A percentile compares a stretch with the other conserved stretches of the same genome.
These are phyloP conservation scores for Sarocladiaceae sp. DNA, from an alignment of 2,329 filamentous ascomycete genomes.

Conservation along the genomic window DNA sequence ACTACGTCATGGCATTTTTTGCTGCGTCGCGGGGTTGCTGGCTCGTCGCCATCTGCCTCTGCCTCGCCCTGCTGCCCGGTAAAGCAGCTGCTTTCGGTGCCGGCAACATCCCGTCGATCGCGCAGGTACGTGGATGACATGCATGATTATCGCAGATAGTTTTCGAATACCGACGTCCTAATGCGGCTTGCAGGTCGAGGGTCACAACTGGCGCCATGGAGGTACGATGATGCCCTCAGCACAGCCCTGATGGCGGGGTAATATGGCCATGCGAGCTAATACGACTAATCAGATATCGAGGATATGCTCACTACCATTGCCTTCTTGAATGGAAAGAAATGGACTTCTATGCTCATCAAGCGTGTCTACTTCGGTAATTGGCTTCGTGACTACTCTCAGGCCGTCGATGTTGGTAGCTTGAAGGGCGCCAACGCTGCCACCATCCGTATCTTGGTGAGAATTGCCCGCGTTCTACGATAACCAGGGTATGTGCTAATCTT, in stretches of 20 bases:
- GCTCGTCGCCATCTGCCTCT: conserved; percentile 48
- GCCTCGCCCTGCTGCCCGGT: conserved; percentile 54
- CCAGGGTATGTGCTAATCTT: too few species aligned
- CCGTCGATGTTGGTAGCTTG: conserved; percentile 74
- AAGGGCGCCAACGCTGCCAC: conserved; percentile 76
- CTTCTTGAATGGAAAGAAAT: conserved; percentile 78
- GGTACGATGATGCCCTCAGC: conserved; percentile 30
- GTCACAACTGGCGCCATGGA: conserved; percentile 67
- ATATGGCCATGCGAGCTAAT: background rate
- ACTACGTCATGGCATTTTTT: conserved; percentile 40
- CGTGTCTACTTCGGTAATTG: conserved; percentile 84
- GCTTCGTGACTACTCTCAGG: conserved; percentile 81
- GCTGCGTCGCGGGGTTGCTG: conserved; percentile 42
- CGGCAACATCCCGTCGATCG: conserved; percentile 66
- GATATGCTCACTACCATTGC: conserved; percentile 75
- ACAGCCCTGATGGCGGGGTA: conserved; percentile 6
- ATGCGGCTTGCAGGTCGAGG: conserved; percentile 48
- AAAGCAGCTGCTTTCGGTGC: conserved; percentile 61
- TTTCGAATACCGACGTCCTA: background rate
- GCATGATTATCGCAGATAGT: background rate
- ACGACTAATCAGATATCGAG: conserved; percentile 58
- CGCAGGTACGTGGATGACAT: conserved; percentile 30
- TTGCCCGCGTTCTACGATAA: background rate
- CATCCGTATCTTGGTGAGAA: conserved; percentile 63
- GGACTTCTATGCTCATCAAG: conserved; percentile 74